Evolutionary conservation across 1,284 basidiomycete species (phyloP), one percentile per base, ranked within the genome.

Genomic region (Ustilago xerochloae): DNA sequence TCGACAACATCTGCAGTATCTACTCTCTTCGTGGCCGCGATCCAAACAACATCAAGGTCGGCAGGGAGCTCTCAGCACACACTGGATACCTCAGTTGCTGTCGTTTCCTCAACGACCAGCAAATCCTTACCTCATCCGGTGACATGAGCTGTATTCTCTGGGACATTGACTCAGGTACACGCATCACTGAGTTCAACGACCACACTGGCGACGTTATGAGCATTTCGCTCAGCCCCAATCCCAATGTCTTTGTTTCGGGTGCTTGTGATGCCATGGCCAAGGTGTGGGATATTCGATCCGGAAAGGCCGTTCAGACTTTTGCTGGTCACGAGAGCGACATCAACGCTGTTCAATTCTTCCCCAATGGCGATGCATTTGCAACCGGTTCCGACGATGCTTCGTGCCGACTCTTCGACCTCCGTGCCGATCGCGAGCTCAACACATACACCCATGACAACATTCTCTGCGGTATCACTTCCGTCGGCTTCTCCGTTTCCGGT

Each of bases 81-180:
- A 95, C 94, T 16, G 96, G 97, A 32, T 99, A 99, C 85, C 90
- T 99, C 77, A 92, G 91, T 80, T 98, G 96, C 88, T 98, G 96
- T 87, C 91, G 96, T 41, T 99, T 99, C 88, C 90, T 98, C 87
- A 97, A 93, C 84, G 97, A 99, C 87, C 89, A 95, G 65, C 94
- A 99, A 88, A 97, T 99, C 81, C 90, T 99, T 68, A 99, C 96
- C 29, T 92, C 90, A 74, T 97, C 94, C 18, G 96, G 96, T 66
- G 96, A 99, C 86, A 99, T 98, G 95, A 97, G 94, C 39, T 98
- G 97, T 85, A 98, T 99, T 94, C 89, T 98, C 38, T 99, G 97
- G 96, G 96, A 99, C 86, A 93, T 99, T 74, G 95, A 98, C 85
- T 93, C 93, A 28, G 97, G 96, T 74, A 93, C 94, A 2, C 89